Percentiles rank a stretch among this genome's conserved stretches.
These are phyloP conservation scores for Sphenostylis stenocarpa DNA, from an alignment of 306 rosid species.

Conservation along the genomic window DNA sequence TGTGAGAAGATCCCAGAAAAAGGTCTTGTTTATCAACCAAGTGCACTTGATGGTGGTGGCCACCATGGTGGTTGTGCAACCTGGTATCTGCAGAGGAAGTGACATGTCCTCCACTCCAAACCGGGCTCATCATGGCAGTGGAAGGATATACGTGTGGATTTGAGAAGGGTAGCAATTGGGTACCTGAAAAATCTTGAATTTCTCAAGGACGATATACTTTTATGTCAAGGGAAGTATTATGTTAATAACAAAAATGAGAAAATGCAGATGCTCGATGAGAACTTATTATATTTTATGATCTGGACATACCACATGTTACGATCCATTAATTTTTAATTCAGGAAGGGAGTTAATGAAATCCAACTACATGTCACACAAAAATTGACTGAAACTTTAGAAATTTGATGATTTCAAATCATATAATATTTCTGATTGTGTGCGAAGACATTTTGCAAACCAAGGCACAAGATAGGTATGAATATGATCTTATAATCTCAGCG, in stretches of 20 bases:
- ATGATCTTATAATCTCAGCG: not conserved
- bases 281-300: too few relatives aligned
- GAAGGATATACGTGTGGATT: constrained; percentile 55
- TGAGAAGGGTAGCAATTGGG: constrained; percentile 65
- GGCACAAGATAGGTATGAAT: not conserved
- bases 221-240: not conserved
- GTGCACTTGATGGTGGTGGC: constrained; percentile 38
- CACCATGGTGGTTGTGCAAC: constrained; percentile 37
- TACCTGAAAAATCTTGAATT: constrained; percentile 53
- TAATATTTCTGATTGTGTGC: too few relatives aligned
- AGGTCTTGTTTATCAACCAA: constrained; percentile 48
- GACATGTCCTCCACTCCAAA: constrained; percentile 51
- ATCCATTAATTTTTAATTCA: too few relatives aligned
- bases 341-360: too few relatives aligned
- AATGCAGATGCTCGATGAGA: not conserved
- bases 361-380: too few relatives aligned
- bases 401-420: too few relatives aligned
- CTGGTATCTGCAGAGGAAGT: constrained; percentile 50
- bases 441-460: not conserved
- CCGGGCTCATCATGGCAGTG: constrained; percentile 44
- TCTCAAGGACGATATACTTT: not conserved
- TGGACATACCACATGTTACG: too few relatives aligned
- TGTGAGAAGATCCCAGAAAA: constrained; percentile 46
- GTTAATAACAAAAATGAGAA: not conserved
- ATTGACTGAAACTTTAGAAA: too few relatives aligned